phyloP scores from a whole-genome alignment of 2,329 filamentous ascomycete genomes.

The Botrytis galanthina region DNA sequence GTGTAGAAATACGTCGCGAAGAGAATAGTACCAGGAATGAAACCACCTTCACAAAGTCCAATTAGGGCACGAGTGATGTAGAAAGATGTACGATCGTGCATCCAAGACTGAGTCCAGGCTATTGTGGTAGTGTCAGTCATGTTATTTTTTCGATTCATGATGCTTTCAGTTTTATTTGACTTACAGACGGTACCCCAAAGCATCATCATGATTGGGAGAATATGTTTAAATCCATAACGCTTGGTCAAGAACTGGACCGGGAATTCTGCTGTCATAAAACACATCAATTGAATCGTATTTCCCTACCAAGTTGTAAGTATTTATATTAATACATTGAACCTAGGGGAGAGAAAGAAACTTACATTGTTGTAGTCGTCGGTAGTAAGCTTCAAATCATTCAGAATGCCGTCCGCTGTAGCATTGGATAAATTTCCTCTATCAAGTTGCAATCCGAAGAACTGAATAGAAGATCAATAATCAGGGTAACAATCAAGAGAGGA shows the following conservation, averaged over 20 bases:
- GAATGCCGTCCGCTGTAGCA: conserved; percentile 50
- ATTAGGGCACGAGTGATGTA: conserved; percentile 32
- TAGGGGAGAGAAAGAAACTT: conserved; percentile 33
- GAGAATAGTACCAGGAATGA: conserved; percentile 59
- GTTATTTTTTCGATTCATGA: conserved; percentile 28
- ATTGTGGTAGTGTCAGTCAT: neutral
- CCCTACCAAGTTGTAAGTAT: conserved; percentile 44
- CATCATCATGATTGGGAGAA: conserved; percentile 53
- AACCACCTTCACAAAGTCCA: conserved; percentile 43
- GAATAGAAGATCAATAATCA: neutral
- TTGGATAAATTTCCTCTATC: conserved; percentile 58
- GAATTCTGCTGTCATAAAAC: conserved; percentile 47
- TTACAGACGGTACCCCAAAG: conserved; percentile 50
- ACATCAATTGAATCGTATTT: conserved; percentile 42
- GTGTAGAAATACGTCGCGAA: conserved; percentile 73
- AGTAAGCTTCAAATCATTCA: conserved; percentile 19
- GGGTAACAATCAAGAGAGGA: neutral
- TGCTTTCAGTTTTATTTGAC: conserved; percentile 35
- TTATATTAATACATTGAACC: neutral
- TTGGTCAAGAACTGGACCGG: conserved; percentile 52
- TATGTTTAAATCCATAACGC: conserved; percentile 52
- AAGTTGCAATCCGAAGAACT: conserved; percentile 58
- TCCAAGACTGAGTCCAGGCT: conserved; percentile 49
- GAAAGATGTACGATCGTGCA: conserved; percentile 40
- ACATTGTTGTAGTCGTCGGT: conserved; percentile 29